A percentile compares a stretch with the other conserved stretches of the same genome.
phyloP scores from a whole-genome alignment of 192 early-diverging fungal genomes.

The Coemansia sp. region DNA sequence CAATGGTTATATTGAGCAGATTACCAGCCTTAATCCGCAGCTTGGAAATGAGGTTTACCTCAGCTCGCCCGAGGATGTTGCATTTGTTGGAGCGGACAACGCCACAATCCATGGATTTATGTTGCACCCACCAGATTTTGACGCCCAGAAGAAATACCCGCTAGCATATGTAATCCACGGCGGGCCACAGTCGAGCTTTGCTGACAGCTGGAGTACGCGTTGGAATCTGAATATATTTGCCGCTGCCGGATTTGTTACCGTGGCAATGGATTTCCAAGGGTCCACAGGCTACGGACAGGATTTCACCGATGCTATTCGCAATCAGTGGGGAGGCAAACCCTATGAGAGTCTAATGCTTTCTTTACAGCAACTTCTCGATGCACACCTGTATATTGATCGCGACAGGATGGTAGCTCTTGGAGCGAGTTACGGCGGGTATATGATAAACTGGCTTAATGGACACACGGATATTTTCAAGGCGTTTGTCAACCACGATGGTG shows the following conservation, averaged over 20 bases:
- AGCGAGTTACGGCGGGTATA: conserved; percentile 72
- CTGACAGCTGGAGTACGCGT: conserved; percentile 56
- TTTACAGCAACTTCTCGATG: conserved; percentile 56
- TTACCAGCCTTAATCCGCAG: conserved; percentile 48
- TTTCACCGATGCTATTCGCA: conserved; percentile 74
- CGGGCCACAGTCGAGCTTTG: conserved; percentile 68
- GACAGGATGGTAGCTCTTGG: conserved; percentile 65
- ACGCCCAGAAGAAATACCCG: conserved; percentile 61
- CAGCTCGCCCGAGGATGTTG: conserved; percentile 62
- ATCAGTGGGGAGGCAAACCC: conserved; percentile 76
- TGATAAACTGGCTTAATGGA: conserved; percentile 88
- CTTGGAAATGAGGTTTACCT: conserved; percentile 40
- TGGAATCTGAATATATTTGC: conserved; percentile 82
- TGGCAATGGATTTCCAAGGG: conserved; percentile 73
- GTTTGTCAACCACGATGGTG: conserved; percentile 80
- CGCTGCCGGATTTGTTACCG: conserved; percentile 68
- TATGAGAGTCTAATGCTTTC: conserved; percentile 74
- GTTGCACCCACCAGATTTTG: conserved; percentile 53
- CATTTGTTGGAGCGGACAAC: conserved; percentile 61
- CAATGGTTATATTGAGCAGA: conserved; percentile 28
- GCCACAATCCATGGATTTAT: conserved; percentile 50
- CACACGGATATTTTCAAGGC: conserved; percentile 70
- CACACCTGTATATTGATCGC: conserved; percentile 58
- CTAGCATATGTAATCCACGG: conserved; percentile 83
- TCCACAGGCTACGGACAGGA: conserved; percentile 80